Conservation (phyloP, 441 rosid species). For the Pelargonium fulgidum region DNA sequence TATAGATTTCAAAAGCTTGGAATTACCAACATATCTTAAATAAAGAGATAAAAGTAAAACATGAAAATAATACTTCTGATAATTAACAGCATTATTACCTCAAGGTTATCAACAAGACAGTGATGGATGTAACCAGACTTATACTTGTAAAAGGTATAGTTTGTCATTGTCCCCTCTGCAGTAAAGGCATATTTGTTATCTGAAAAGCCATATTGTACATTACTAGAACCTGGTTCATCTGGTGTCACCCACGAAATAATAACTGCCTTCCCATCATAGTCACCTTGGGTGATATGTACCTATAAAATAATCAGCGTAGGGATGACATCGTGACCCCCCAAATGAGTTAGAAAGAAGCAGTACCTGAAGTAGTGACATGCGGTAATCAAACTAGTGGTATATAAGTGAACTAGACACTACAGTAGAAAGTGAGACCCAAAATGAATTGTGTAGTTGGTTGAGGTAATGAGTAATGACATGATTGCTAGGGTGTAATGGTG, state of each 20-base stretch:
- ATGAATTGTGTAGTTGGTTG: not conserved
- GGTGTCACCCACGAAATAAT: slow-evolving; percentile 90
- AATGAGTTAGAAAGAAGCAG: not conserved
- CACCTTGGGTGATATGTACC: slow-evolving; percentile 97
- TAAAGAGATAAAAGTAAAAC: slow-evolving; percentile 12
- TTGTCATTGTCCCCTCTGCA: slow-evolving; percentile 54
- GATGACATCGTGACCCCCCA: not conserved
- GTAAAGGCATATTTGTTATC: slow-evolving; percentile 41
- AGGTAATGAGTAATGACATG: not conserved
- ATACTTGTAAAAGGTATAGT: slow-evolving; percentile 72
- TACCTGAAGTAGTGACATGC: slow-evolving; percentile 1
- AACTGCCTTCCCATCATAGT: slow-evolving; percentile 81
- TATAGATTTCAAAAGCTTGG: not conserved
- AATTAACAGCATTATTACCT: slow-evolving; percentile 43
- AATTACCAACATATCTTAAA: slow-evolving; percentile 1
- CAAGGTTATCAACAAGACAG: slow-evolving; percentile 64
- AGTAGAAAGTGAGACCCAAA: slow-evolving; percentile 1
- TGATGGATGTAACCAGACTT: slow-evolving; percentile 86
- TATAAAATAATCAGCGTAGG: slow-evolving; percentile 18
- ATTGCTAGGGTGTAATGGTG: not conserved
- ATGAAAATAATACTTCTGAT: not conserved
- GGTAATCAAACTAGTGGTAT: not conserved
- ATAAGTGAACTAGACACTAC: not conserved
- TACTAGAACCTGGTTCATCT: slow-evolving; percentile 57
- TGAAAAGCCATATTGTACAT: slow-evolving; percentile 49